These are phyloP conservation scores for Solanum clarkiae DNA, from an alignment of 257 asterid species.

Conservation along the genomic window DNA sequence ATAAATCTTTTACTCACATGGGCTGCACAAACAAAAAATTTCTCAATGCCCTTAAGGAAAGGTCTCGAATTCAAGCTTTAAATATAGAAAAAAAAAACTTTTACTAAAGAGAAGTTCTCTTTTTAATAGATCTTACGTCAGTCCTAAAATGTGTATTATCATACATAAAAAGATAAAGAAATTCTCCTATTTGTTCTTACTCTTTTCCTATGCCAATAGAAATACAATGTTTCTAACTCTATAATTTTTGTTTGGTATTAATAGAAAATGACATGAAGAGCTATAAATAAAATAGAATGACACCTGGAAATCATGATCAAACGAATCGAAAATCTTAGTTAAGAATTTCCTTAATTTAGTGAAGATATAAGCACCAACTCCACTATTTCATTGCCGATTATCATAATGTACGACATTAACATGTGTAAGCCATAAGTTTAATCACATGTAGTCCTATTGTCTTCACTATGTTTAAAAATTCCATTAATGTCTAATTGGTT, in stretches of 20 bases:
- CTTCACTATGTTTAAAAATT: neutral
- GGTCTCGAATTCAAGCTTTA: neutral
- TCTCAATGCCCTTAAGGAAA: neutral
- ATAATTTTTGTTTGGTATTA: neutral
- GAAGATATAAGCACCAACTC: constrained; percentile 9
- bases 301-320: neutral
- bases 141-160: neutral
- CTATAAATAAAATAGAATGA: neutral
- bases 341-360: neutral
- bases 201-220: neutral
- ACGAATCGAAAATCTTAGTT: neutral
- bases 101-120: neutral
- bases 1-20: constrained; percentile 2
- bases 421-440: neutral
- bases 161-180: neutral
- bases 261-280: neutral
- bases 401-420: neutral
- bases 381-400: constrained; percentile 1
- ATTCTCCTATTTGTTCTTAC: neutral
- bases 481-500: neutral
- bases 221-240: neutral
- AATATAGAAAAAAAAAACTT: neutral
- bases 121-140: neutral
- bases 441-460: neutral
- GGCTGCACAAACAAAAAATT: neutral